Conservation (phyloP, 768 basidiomycete genomes). For the Termitomyces sp. region DNA sequence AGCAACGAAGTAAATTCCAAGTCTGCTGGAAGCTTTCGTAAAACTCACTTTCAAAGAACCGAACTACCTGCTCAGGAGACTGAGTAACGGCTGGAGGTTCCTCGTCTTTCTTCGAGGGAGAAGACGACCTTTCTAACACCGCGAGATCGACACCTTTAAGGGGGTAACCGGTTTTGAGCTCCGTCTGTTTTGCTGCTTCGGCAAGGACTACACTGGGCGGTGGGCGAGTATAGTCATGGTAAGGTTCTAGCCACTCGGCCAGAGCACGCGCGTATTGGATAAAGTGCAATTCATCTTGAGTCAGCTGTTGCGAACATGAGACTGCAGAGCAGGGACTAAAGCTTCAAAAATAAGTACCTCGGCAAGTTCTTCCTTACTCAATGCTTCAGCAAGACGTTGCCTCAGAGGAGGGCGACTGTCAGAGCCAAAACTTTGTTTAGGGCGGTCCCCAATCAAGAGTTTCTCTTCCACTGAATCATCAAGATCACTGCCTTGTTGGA, state of each 20-base stretch:
- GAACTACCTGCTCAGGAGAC: constrained; percentile 47
- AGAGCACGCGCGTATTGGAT: constrained; percentile 58
- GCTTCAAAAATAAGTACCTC: constrained; percentile 36
- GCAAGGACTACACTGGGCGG: constrained; percentile 66
- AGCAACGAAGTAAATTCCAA: not conserved
- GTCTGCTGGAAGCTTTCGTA: not conserved
- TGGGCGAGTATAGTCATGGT: constrained; percentile 72
- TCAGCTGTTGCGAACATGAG: constrained; percentile 44
- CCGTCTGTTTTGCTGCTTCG: constrained; percentile 69
- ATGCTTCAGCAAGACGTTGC: constrained; percentile 52
- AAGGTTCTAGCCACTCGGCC: constrained; percentile 73
- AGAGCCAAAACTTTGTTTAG: constrained; percentile 54
- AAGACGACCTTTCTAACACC: constrained; percentile 34
- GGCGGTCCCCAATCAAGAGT: constrained; percentile 75
- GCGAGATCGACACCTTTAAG: constrained; percentile 59
- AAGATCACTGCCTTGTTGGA: constrained; percentile 77
- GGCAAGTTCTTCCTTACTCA: constrained; percentile 42
- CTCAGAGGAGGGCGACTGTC: constrained; percentile 48
- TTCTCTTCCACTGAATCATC: constrained; percentile 82
- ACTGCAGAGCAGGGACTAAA: not conserved
- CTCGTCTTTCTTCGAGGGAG: constrained; percentile 64
- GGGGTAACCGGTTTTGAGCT: constrained; percentile 66
- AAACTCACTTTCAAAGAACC: constrained; percentile 61
- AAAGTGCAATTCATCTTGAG: constrained; percentile 55
- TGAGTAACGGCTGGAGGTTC: constrained; percentile 65